Base-by-base conservation (phyloP, 352 stramenopile genomes). In the Phytopythium oedochilum region DNA sequence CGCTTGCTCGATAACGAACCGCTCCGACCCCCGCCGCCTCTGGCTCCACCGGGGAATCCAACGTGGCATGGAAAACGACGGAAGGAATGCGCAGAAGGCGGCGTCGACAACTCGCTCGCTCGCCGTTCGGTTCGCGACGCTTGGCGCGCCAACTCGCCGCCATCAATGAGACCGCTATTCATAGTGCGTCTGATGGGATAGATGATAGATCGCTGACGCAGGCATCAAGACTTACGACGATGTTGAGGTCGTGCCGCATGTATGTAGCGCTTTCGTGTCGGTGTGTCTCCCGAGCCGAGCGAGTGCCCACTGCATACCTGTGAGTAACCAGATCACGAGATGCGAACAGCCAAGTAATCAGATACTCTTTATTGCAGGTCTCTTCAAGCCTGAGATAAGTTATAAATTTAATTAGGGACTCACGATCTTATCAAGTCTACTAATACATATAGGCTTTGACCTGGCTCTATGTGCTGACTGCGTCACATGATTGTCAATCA, bases 291-390 rank as follows among this genome's bases (percentile, higher is more conserved):
- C n/a, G n/a, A n/a, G n/a, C n/a, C n/a, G n/a, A n/a, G n/a, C n/a
- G n/a, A n/a, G n/a, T n/a, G n/a, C n/a, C n/a, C n/a, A n/a, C n/a
- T n/a, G n/a, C n/a, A n/a, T n/a, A n/a, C n/a, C 10, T 28, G 39
- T 18, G 9, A 52, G 45, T 52, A 43, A 43, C 29, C 22, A n/a
- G 22, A 34, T 34, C 43, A n/a, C 11, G 25, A 32, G 28, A 43
- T n/a, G 22, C 48, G 31, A 44, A 44, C 12, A 23, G 22, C 31
- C 34, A 22, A 34, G 34, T 55, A 55, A 55, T 55, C 49, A 55
- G 49, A 55, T 46, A 55, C n/a, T 22, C 1, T 6, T 36, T 14
- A 9, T 26, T 23, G 46, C 17, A 45, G 35, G 23, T 26, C 3
- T 35, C 5, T 14, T 47, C 10, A 32, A 23, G 5, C 5, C 29